phyloP scores from a whole-genome alignment of 768 basidiomycete genomes.

The Crepidotus variabilis region DNA sequence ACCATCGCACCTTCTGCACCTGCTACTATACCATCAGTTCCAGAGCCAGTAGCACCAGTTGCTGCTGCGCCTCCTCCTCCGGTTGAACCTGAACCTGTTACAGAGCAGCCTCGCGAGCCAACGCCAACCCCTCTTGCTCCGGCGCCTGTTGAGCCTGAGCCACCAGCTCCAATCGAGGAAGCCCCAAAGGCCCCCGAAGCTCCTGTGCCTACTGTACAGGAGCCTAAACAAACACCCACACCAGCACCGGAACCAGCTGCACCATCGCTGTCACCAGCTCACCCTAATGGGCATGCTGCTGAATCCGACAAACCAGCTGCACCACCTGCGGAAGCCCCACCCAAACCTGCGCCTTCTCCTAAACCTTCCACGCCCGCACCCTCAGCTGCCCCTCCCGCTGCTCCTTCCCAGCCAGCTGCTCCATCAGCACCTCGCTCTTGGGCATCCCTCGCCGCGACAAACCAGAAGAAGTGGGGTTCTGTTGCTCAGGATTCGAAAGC shows the following conservation, averaged over 20 bases:
- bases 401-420: conserved; percentile 23
- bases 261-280: conserved; percentile 11
- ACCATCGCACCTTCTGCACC: conserved; percentile 23
- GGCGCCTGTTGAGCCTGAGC: conserved; percentile 27
- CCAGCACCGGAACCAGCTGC: conserved; percentile 26
- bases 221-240: conserved; percentile 28
- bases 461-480: conserved; percentile 80
- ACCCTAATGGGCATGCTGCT: conserved; percentile 34
- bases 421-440: conserved; percentile 71
- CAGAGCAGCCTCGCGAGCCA: conserved; percentile 33
- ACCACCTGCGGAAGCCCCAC: conserved; percentile 1
- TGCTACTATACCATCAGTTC: conserved; percentile 6
- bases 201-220: not conserved
- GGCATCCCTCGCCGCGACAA: conserved; percentile 88
- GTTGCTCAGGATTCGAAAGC: conserved; percentile 78
- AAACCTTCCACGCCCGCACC: conserved; percentile 25
- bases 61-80: conserved; percentile 15
- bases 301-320: conserved; percentile 33
- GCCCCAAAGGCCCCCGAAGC: conserved; percentile 27
- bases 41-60: conserved; percentile 30
- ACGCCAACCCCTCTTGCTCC: conserved; percentile 36
- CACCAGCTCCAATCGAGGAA: conserved; percentile 31
- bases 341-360: conserved; percentile 18
- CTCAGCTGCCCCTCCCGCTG: conserved; percentile 26
- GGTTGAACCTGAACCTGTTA: conserved; percentile 26